Evolutionary conservation across 2,329 filamentous ascomycete species (phyloP), one percentile per base, ranked within the genome.

Genomic region (Elsinoe australis): DNA sequence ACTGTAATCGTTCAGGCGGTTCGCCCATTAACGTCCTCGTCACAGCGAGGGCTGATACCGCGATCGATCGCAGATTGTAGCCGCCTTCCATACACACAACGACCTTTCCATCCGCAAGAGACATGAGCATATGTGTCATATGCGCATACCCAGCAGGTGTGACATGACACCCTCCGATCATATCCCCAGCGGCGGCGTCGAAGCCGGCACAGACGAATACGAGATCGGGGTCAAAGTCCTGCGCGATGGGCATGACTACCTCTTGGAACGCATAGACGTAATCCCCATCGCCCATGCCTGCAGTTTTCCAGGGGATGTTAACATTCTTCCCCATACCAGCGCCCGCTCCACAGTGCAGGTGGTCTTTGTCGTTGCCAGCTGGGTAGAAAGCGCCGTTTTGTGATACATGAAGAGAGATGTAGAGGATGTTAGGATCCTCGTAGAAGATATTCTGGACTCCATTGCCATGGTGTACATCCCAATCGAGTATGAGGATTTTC

Each of bases 121-220:
- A 88, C 89, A 95, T 96, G 39, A 98, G 78, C 90, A 96, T 95
- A 62, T 95, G 88, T 12, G 92, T 96, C 92, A 98, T 96, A 61
- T 98, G 90, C 10, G 89, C 87, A 62, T 96, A 98, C 61, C 92
- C 94, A 3, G 81, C 70, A 0, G 92, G 92, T 1, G 88, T 84
- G 4, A 98, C 92, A 60, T 87, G 90, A 63, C 92, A 98, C 24
- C 85, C 87, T 44, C 92, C 92, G 1, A 98, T 76, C 60, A 92
- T 83, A 64, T 98, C 92, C 9, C 92, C 92, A 54, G 85, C 86
- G 0, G 92, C 92, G 12, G 92, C 92, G 64, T 98, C 92, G 58
- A 98, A 98, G 0, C 92, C 92, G 33, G 92, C 88, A 15, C 92
- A 92, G 50, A 98, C 84, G 55, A 98, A 92, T 21, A 96, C 89